Percentiles rank a stretch among this genome's conserved stretches.
Conservation (phyloP, 805 yeast species). For the Metschnikowia picachoensis region DNA sequence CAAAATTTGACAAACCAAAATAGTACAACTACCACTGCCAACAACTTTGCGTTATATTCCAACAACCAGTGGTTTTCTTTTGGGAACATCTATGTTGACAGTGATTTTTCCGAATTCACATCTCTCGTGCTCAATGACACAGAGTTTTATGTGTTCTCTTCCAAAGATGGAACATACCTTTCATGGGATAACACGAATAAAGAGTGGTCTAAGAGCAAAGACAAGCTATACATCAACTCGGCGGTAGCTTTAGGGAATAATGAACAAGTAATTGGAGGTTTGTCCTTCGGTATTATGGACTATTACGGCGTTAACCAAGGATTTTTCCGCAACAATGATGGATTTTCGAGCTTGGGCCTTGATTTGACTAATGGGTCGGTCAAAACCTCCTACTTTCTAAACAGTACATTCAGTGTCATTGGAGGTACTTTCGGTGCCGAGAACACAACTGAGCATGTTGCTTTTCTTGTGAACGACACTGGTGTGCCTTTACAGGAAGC, state of each 20-base stretch:
- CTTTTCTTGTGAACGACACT: slow-evolving; percentile 22
- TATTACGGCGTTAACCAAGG: slow-evolving; percentile 26
- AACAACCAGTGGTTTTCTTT: slow-evolving; percentile 42
- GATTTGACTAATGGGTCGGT: slow-evolving; percentile 22
- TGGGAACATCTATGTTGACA: slow-evolving; percentile 29
- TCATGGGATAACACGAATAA: slow-evolving; percentile 42
- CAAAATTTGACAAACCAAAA: slow-evolving; percentile 29
- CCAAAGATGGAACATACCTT: slow-evolving; percentile 18
- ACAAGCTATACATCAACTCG: slow-evolving; percentile 26
- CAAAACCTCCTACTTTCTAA: slow-evolving; percentile 40
- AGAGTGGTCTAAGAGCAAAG: slow-evolving; percentile 31
- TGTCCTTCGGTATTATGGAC: slow-evolving; percentile 34
- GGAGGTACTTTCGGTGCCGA: slow-evolving; percentile 54
- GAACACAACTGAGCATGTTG: slow-evolving; percentile 24
- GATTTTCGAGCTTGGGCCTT: slow-evolving; percentile 23
- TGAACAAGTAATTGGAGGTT: slow-evolving; percentile 35
- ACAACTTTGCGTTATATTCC: slow-evolving; percentile 36
- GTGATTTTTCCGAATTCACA: slow-evolving; percentile 27
- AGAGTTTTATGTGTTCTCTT: slow-evolving; percentile 41
- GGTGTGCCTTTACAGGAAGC: slow-evolving; percentile 21
- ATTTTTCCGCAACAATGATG: slow-evolving; percentile 18
- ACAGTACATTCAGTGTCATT: slow-evolving; percentile 47
- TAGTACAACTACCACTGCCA: slow-evolving; percentile 20
- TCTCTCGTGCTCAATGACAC: slow-evolving; percentile 34
- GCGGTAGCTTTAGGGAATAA: slow-evolving; percentile 20